Base-by-base conservation (phyloP, 768 basidiomycete genomes). In the Serpula lacrymans region DNA sequence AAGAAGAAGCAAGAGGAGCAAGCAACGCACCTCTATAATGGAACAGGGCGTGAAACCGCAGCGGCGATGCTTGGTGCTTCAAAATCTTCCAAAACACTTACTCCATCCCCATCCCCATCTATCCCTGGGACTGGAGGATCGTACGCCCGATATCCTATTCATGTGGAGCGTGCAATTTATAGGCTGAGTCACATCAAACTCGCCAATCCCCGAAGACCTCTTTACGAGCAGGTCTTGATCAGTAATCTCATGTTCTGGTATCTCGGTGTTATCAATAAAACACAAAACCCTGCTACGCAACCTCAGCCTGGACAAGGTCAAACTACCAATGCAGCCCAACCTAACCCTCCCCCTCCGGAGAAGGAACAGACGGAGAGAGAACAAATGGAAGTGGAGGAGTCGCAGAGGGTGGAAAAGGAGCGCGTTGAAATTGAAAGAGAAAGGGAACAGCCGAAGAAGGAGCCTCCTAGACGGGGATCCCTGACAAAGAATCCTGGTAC, bases 231-330 rank as follows among this genome's bases (percentile, higher is more conserved):
- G 63, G 96, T 88, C 39, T 69, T 90, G 42, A 91, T 89, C 62
- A 89, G 86, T 57, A 92, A 92, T 58, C 69, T 92, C 54, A 96
- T 95, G 91, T 98, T 99, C 73, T 99, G 96, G 96, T 99, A 98
- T 60, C 75, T 99, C 26, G 91, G 94, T 10, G 84, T 97, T 50
- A 98, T 97, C 66, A 96, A 97, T 64, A 93, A 95, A 65, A 78
- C 89, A 14, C 84, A 83, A 54, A 75, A 56, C 38, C 68, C 72
- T 11, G 62, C 69, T 3, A 58, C 68, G 10, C 34, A 60, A 26
- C 51, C 72, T 27, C 49, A 65, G 21, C 59, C 55, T 27, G 60
- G 46, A 25, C 63, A 64, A 58, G 52, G 41, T 23, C 56, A 36
- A 32, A 31, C 39, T 20, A 50, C 20, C 45, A 43, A 34, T 31